Evolutionary conservation across 2,329 filamentous ascomycete species (phyloP).

Genomic region (Metarhizium album): DNA sequence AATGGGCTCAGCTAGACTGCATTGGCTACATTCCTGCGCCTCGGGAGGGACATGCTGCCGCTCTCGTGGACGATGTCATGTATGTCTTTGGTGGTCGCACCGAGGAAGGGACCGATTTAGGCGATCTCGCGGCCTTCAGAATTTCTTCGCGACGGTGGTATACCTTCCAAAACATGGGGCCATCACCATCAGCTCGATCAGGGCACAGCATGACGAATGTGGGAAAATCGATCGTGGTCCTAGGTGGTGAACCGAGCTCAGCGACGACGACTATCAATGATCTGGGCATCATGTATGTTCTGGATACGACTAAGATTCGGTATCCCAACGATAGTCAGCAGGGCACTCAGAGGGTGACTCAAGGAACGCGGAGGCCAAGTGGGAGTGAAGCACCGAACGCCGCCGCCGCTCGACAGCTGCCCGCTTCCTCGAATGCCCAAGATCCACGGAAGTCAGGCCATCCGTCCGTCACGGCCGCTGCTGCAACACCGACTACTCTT

Average conservation of each 20-base stretch:
- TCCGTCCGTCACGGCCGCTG: background rate
- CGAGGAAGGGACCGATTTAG: slow-evolving; percentile 83
- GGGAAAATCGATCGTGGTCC: slow-evolving; percentile 81
- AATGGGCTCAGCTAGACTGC: slow-evolving; percentile 84
- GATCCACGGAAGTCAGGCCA: slow-evolving; percentile 2
- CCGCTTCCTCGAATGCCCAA: slow-evolving; percentile 16
- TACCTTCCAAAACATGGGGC: slow-evolving; percentile 99
- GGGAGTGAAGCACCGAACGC: slow-evolving; percentile 22
- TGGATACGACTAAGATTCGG: slow-evolving; percentile 92
- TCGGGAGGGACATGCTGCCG: slow-evolving; percentile 87
- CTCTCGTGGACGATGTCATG: slow-evolving; percentile 95
- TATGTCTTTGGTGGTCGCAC: slow-evolving; percentile 96
- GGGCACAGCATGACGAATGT: slow-evolving; percentile 97
- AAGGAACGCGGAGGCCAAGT: slow-evolving; percentile 31
- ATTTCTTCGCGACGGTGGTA: slow-evolving; percentile 85
- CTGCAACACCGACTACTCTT: slow-evolving; percentile 8
- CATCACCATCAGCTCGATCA: slow-evolving; percentile 83
- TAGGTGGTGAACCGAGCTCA: slow-evolving; percentile 90
- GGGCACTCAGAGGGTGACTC: slow-evolving; percentile 26
- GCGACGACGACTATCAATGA: slow-evolving; percentile 72
- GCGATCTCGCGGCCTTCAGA: slow-evolving; percentile 74
- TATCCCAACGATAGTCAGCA: slow-evolving; percentile 68
- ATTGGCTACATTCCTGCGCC: slow-evolving; percentile 95
- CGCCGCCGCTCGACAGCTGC: slow-evolving; percentile 21
- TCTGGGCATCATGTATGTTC: slow-evolving; percentile 76